phyloP scores from a whole-genome alignment of 176 grass and related monocot species.

The Avena atlantica region DNA sequence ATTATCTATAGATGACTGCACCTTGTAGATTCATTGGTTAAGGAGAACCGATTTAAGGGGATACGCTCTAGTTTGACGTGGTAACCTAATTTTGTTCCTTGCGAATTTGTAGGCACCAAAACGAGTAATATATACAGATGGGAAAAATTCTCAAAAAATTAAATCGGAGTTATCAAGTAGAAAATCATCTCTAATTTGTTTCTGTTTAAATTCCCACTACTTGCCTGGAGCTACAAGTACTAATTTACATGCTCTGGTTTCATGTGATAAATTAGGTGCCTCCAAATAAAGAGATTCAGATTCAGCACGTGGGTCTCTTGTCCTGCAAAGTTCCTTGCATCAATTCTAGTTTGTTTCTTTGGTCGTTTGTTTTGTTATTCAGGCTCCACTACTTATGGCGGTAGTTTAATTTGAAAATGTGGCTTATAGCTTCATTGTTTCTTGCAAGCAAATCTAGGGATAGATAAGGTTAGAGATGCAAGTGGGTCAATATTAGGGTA shows the following conservation, averaged over 20 bases:
- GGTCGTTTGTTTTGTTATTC: not conserved
- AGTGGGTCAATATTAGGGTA: no score
- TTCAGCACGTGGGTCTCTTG: not conserved
- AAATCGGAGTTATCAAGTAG: not conserved
- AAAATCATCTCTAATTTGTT: not conserved
- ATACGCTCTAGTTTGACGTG: not conserved
- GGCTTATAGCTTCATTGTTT: no score
- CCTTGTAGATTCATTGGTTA: not conserved
- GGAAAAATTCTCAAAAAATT: not conserved
- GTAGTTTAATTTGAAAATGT: no score
- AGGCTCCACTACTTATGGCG: no score
- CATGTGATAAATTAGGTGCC: not conserved
- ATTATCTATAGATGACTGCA: not conserved
- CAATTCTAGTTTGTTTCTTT: not conserved
- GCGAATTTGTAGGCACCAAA: not conserved
- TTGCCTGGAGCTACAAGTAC: not conserved
- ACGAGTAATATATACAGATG: no score
- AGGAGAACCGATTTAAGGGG: not conserved
- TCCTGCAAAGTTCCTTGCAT: not conserved
- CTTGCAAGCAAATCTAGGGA: no score
- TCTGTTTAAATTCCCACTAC: not conserved
- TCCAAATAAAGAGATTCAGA: not conserved
- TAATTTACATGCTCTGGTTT: conserved; percentile 8
- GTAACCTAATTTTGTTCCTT: not conserved
- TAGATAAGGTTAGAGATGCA: no score